Conservation (phyloP, 257 asterid genomes). For the Solanum dulcamara region DNA sequence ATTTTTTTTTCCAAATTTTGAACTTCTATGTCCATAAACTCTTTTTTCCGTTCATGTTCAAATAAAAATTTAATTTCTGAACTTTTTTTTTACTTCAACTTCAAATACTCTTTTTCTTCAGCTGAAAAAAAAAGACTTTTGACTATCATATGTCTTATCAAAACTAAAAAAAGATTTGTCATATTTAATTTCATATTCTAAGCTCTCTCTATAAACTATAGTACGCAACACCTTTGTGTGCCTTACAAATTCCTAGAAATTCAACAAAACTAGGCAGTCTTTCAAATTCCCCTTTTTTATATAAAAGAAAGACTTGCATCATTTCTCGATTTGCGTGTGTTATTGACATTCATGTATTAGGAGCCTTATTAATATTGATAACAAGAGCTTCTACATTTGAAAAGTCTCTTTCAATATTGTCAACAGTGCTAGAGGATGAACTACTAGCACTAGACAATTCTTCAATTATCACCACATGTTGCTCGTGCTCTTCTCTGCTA, state of each 20-base stretch:
- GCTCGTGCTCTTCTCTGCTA: neutral
- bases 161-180: no score
- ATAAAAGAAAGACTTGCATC: neutral
- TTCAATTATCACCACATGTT: neutral
- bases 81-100: neutral
- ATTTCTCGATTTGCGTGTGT: neutral
- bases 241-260: neutral
- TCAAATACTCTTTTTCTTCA: neutral
- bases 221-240: neutral
- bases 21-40: neutral
- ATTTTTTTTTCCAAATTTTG: neutral
- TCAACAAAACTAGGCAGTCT: neutral
- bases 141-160: neutral
- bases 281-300: neutral
- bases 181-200: neutral
- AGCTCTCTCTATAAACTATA: neutral
- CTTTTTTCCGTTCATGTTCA: neutral
- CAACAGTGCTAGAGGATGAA: neutral
- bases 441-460: slow-evolving; percentile 14
- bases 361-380: neutral
- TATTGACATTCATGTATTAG: neutral
- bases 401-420: neutral
- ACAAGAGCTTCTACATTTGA: slow-evolving; percentile 3
- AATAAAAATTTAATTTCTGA: neutral
- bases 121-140: no score